Evolutionary conservation across 2,329 filamentous ascomycete genomes (phyloP).

Genomic region (Microthyrium microscopicum): DNA sequence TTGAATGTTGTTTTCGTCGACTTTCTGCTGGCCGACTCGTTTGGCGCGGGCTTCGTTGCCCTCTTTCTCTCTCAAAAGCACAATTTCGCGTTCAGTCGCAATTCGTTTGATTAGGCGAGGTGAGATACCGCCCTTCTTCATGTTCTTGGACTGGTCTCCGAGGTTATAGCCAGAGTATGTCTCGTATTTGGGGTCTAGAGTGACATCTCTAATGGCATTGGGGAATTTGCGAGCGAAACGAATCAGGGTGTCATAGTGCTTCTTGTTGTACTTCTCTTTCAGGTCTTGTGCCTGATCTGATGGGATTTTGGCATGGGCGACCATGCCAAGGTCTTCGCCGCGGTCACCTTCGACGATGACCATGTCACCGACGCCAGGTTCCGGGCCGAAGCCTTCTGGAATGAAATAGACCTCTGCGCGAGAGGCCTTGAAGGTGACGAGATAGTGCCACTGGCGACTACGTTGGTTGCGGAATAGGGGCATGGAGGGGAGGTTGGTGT

Average conservation of each 20-base stretch:
- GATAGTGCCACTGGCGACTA: conserved; percentile 49
- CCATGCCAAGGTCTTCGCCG: conserved; percentile 86
- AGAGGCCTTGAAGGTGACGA: conserved; percentile 93
- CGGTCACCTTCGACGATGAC: conserved; percentile 97
- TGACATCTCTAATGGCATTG: too few species aligned
- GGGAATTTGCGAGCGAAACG: conserved; percentile 57
- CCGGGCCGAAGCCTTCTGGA: conserved; percentile 83
- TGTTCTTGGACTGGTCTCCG: conserved; percentile 1
- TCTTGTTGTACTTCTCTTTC: conserved; percentile 82
- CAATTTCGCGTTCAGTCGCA: conserved; percentile 79
- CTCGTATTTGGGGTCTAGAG: too few species aligned
- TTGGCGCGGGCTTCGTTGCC: conserved; percentile 96
- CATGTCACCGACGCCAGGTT: conserved; percentile 77
- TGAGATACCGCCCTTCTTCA: conserved; percentile 3
- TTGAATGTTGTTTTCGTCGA: conserved; percentile 80
- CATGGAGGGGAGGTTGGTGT: too few species aligned
- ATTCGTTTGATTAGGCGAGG: conserved; percentile 69
- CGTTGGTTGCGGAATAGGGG: not conserved
- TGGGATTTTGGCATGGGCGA: conserved; percentile 73
- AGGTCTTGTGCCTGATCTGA: conserved; percentile 75
- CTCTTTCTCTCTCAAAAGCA: conserved; percentile 83
- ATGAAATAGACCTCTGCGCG: conserved; percentile 94
- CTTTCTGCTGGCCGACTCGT: conserved; percentile 89
- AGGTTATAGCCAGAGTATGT: not conserved
- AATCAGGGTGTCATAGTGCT: conserved; percentile 97